These are phyloP conservation scores for Penstemon barbatus DNA, from an alignment of 257 asterid genomes.

Conservation along the genomic window DNA sequence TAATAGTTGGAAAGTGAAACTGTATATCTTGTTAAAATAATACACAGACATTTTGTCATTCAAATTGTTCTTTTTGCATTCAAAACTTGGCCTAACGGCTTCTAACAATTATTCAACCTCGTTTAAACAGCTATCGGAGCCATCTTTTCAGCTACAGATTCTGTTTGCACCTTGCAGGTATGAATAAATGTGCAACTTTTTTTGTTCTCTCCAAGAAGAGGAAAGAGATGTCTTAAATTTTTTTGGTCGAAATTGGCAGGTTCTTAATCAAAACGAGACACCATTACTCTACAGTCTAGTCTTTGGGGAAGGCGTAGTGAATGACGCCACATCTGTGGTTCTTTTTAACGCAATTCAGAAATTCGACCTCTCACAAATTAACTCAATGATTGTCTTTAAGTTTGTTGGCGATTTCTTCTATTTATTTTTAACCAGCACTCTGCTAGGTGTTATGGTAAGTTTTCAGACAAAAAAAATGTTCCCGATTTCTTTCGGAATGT, in stretches of 20 bases:
- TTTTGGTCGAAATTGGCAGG: slow-evolving; percentile 39
- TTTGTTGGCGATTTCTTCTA: slow-evolving; percentile 50
- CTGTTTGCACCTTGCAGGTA: slow-evolving; percentile 88
- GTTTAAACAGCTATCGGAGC: slow-evolving; percentile 69
- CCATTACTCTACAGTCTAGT: slow-evolving; percentile 74
- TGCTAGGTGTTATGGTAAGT: slow-evolving; percentile 68
- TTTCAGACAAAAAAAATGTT: slow-evolving; percentile 4
- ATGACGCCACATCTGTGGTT: slow-evolving; percentile 83
- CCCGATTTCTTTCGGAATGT: neutral
- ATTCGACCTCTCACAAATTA: slow-evolving; percentile 54
- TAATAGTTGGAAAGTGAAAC: too few relatives aligned
- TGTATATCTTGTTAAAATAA: too few relatives aligned
- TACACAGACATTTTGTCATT: too few relatives aligned
- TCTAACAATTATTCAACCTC: slow-evolving; percentile 13
- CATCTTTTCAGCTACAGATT: slow-evolving; percentile 82
- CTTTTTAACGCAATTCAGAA: slow-evolving; percentile 77
- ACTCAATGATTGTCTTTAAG: slow-evolving; percentile 35
- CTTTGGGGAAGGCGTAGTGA: slow-evolving; percentile 86
- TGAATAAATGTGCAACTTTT: slow-evolving; percentile 4
- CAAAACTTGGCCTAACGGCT: neutral
- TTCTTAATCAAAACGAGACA: slow-evolving; percentile 72
- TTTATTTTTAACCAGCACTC: slow-evolving; percentile 63
- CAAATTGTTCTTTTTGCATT: neutral
- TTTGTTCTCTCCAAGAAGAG: slow-evolving; percentile 9
- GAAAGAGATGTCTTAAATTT: neutral